Evolutionary conservation across 2,329 filamentous ascomycete genomes (phyloP), one percentile per base, ranked within the genome.

Genomic region (Esteya vermicola): DNA sequence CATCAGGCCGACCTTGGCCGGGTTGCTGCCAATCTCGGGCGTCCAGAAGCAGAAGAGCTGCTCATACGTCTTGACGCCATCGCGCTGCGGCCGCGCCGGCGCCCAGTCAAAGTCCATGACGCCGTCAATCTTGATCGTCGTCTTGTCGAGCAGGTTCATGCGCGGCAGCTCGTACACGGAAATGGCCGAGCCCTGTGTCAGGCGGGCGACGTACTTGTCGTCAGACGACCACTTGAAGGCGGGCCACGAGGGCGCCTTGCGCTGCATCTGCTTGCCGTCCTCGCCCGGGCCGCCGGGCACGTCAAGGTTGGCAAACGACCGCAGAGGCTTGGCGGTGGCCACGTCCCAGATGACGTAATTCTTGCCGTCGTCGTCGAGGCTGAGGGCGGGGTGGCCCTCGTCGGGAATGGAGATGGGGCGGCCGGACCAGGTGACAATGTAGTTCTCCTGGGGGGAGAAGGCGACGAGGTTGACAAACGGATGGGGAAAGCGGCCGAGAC

Each of bases 281-380:
- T 78, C 74, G 28, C 68, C 68, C 37, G 60, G 62, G 28, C 64
- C 63, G 36, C 73, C 72, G 23, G 83, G 76, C 13, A 84, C 64
- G 50, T 98, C 91, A 47, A 94, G 73, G 51, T 89, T 93, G 47
- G 85, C 78, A 57, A 98, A 98, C 0, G 91, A 96, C 47, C 91
- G 83, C 38, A 98, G 72, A 42, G 89, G 85, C 59, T 89, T 83
- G 52, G 77, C 79, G 9, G 89, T 91, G 39, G 84, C 82, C 46
- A 96, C 80, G 55, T 96, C 89, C 91, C 91, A 98, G 55, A 98
- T 88, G 55, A 98, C 82, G 61, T 96, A 96, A 72, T 96, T 95
- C 72, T 96, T 96, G 61, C 91, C 91, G 52, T 98, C 89, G 55
- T 98, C 91, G 54, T 96, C 91, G 45, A 86, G 68, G 4, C 84